Base-by-base conservation (phyloP, 2,329 filamentous ascomycete species). In the Cladosporium sphaerospermum region DNA sequence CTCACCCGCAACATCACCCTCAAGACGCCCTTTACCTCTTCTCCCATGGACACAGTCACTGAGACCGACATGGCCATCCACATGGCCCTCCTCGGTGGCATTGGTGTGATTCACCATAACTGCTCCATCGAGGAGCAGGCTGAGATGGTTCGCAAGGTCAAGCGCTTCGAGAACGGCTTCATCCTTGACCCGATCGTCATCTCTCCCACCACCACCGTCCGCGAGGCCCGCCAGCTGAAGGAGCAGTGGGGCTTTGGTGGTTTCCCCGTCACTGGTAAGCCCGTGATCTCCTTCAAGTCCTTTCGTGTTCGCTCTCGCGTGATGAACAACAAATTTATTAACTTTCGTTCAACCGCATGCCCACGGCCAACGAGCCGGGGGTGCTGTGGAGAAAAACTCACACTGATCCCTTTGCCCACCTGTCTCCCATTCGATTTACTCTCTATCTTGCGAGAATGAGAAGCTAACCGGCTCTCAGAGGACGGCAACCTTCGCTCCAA, bases 321-420 rank as follows among this genome's bases (percentile, higher is more conserved):
- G 88, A 96, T 96, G 93, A 82, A 70, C 73, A 78, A 79, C 75
- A 77, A 79, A 81, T 72, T 72, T 78, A 82, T 87, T 96, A 97
- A 97, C 93, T 99, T 99, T 99, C 93, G 93, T 99, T 99, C 93
- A 92, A 92, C 93, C 89, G 89, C 81, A 95, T 85, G 82, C 86
- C 88, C 76, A 62, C 61, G 62, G 64, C 63, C 62, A 67, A 61
- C 61, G 59, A 65, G 61, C 62, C 59, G 55, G 51, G 60, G 55
- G 64, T 58, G 48, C 57, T 66, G 67, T 67, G 66, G 68, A 70
- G 59, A 66, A 59, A 60, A 51, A 56, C 57, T 49, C 54, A 47
- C 42, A 53, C 59, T 60, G 53, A 56, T 48, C 59, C 19, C 23
- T 44, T 28, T 40, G 33, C 40, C 11, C n/a, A n/a, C 3, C 8